Base-by-base conservation (phyloP, 208 protist species). In the Novymonas esmeraldas region DNA sequence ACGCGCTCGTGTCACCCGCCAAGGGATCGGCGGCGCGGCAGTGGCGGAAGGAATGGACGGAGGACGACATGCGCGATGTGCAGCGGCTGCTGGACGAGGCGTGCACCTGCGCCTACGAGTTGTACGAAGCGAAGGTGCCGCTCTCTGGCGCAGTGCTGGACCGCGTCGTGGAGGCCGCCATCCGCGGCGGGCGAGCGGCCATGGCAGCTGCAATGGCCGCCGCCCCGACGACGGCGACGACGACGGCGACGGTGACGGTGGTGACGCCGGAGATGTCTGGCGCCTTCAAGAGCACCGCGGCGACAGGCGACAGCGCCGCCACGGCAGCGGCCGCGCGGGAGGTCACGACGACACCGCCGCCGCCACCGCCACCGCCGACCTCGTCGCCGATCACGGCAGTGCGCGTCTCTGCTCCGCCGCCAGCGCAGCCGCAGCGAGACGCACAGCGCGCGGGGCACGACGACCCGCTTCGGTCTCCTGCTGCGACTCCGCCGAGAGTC, bases 41-140 rank as follows among this genome's bases (percentile, higher is more conserved):
- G 51, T 89, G 85, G 75, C 57, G 70, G 16, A 81, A 73, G 63
- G 75, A 78, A 22, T 92, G 86, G 85, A 60, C 76, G 18, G 81
- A 82, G 20, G 64, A 51, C 2, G 44, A 78, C 20, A 52, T 72
- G 49, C 58, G 50, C 20, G 44, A 11, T 10, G 48, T 89, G 22
- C 80, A 85, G 51, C 56, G 72, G 38, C 82, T 86, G 71, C 55
- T 95, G 55, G 78, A 95, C 66, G 87, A 92, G 49, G 73, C 81
- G 24, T 93, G 87, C 67, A 78, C 67, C 6, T 84, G 79, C 52
- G 90, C 85, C 11, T 93, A 95, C 62, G 90, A 92, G 49, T 76
- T 76, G 24, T 89, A 87, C 70, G 74, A 76, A 46, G 78, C 84
- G n/a, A 86, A 85, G 57, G 74, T 85, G 20, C 84, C 89, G 14